Conservation (phyloP, 2,329 filamentous ascomycete genomes). For the Monilinia fructigena region DNA sequence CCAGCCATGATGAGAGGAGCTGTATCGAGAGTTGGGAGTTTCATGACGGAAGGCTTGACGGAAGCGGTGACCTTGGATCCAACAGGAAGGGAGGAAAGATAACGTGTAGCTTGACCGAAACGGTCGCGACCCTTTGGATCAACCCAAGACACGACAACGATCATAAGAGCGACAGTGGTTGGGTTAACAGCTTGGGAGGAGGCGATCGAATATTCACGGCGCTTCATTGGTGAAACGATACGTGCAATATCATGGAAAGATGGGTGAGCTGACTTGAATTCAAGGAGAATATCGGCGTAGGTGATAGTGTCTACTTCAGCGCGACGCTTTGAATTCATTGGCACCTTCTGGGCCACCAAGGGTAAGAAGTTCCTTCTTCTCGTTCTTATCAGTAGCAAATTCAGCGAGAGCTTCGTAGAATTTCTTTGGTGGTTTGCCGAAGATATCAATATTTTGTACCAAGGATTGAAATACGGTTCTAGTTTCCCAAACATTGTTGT, state of each 20-base stretch:
- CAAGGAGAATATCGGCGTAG: conserved; percentile 84
- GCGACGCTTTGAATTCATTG: conserved; percentile 89
- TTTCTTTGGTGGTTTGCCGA: conserved; percentile 92
- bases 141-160: conserved; percentile 95
- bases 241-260: conserved; percentile 83
- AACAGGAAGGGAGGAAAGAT: conserved; percentile 72
- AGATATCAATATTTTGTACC: conserved; percentile 91
- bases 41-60: conserved; percentile 98
- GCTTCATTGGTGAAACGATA: conserved; percentile 89
- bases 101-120: conserved; percentile 89
- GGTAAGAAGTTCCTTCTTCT: conserved; percentile 76
- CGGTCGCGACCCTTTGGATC: conserved; percentile 84
- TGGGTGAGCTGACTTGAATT: conserved; percentile 87
- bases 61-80: conserved; percentile 84
- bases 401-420: conserved; percentile 94
- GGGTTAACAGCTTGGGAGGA: conserved; percentile 94
- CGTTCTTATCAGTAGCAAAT: conserved; percentile 76
- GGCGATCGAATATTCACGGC: conserved; percentile 97
- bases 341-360: conserved; percentile 78
- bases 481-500: conserved; percentile 71
- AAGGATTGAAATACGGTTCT: conserved; percentile 92
- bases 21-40: conserved; percentile 82
- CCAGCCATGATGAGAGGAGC: conserved; percentile 98
- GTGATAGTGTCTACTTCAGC: conserved; percentile 88
- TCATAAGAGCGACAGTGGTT: conserved; percentile 86